phyloP scores from a whole-genome alignment of 257 asterid species.

The Salvia splendens region DNA sequence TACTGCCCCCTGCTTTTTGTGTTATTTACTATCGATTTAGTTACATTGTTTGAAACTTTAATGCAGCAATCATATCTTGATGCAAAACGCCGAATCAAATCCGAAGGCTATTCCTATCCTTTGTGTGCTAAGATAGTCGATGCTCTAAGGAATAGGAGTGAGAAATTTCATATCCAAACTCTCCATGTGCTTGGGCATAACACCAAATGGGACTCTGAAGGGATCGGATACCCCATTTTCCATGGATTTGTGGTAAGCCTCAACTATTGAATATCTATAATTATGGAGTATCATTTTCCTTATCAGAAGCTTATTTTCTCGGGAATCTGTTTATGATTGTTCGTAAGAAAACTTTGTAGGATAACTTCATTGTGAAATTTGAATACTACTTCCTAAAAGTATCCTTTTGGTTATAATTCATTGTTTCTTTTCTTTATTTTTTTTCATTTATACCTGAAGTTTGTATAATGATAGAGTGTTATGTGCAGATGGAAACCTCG shows the following conservation, averaged over 20 bases:
- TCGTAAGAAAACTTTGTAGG: conserved; percentile 2
- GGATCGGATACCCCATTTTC: conserved; percentile 68
- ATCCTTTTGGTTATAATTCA: not conserved
- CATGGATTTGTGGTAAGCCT: conserved; percentile 80
- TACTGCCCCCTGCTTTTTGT: conserved; percentile 13
- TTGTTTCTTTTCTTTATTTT: not conserved
- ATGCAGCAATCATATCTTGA: conserved; percentile 52
- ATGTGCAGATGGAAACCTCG: conserved; percentile 64
- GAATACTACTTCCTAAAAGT: not conserved
- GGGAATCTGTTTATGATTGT: not conserved
- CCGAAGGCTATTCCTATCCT: conserved; percentile 70
- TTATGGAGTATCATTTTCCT: not conserved
- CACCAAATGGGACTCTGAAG: conserved; percentile 73
- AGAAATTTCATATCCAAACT: conserved; percentile 69
- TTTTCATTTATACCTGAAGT: not conserved
- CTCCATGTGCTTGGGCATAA: conserved; percentile 81
- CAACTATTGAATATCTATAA: conserved; percentile 25
- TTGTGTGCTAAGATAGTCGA: conserved; percentile 79
- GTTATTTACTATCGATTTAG: conserved; percentile 29
- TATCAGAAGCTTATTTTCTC: conserved; percentile 9
- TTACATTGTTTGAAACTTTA: conserved; percentile 36
- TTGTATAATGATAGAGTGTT: not conserved
- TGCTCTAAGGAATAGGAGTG: conserved; percentile 52
- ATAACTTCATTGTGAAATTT: not conserved
- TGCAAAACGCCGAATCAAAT: conserved; percentile 26